Conservation (phyloP, 345 rosid genomes). For the Pugionium dolabratum region DNA sequence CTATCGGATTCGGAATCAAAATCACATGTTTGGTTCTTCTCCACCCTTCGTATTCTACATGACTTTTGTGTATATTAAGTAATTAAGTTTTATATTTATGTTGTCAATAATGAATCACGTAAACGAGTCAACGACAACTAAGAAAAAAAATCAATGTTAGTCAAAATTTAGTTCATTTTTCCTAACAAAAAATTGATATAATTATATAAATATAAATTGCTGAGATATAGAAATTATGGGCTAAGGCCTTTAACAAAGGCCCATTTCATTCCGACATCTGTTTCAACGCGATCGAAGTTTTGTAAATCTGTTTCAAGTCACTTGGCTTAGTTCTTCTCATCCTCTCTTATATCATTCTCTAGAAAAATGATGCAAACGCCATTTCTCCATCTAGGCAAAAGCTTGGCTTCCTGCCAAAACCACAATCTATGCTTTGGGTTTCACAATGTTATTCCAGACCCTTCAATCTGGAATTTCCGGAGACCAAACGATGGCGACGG, state of each 20-base stretch:
- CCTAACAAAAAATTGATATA: too few relatives aligned
- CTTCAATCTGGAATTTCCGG: conserved; percentile 20
- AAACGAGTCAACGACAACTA: conserved; percentile 16
- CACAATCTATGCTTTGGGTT: conserved; percentile 35
- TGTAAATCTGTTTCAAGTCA: neutral
- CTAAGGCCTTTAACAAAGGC: neutral
- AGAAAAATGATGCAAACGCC: conserved; percentile 51
- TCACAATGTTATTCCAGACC: conserved; percentile 17
- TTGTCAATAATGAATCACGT: neutral
- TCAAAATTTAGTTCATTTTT: too few relatives aligned
- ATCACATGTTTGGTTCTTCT: conserved; percentile 6
- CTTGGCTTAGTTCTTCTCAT: conserved; percentile 1
- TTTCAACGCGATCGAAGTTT: conserved; percentile 11
- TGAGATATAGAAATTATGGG: too few relatives aligned
- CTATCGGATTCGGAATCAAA: too few relatives aligned
- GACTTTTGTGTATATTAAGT: neutral
- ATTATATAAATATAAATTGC: too few relatives aligned
- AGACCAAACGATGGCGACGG: neutral
- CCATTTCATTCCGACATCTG: neutral
- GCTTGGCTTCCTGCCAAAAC: conserved; percentile 18
- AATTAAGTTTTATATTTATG: neutral
- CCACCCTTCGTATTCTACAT: neutral
- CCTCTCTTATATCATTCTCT: conserved; percentile 10
- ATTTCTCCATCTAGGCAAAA: conserved; percentile 46
- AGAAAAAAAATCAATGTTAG: neutral